These are phyloP conservation scores for Metschnikowia lochheadii DNA, from an alignment of 805 yeast genomes.

Conservation along the genomic window DNA sequence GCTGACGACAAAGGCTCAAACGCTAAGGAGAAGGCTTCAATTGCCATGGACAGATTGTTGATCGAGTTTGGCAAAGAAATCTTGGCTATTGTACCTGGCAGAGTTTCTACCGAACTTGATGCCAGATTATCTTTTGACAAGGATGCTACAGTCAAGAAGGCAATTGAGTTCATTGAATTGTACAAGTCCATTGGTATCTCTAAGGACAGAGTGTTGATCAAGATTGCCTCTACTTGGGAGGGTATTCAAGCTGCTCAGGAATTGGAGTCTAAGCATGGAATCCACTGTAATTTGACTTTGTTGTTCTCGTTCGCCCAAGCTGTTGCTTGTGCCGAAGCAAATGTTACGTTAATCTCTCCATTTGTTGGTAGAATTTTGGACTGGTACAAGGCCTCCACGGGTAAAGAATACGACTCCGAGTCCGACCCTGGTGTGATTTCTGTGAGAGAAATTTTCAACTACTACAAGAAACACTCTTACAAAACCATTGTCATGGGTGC, in stretches of 20 bases:
- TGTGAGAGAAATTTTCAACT: slow-evolving; percentile 86
- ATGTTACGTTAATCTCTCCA: slow-evolving; percentile 94
- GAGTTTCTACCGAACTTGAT: slow-evolving; percentile 98
- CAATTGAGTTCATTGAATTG: slow-evolving; percentile 80
- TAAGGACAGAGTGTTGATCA: slow-evolving; percentile 89
- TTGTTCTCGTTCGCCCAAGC: slow-evolving; percentile 96
- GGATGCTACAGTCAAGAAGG: slow-evolving; percentile 90
- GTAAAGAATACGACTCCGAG: slow-evolving; percentile 70
- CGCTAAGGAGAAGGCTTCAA: slow-evolving; percentile 64
- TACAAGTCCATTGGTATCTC: slow-evolving; percentile 81
- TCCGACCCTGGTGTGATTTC: slow-evolving; percentile 95
- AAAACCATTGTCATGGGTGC: slow-evolving; percentile 99
- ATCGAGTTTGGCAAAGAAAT: slow-evolving; percentile 96
- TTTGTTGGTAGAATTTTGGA: slow-evolving; percentile 98
- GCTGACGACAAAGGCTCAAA: slow-evolving; percentile 64
- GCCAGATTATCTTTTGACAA: slow-evolving; percentile 97
- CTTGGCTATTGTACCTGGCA: slow-evolving; percentile 93
- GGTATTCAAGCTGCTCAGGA: slow-evolving; percentile 99
- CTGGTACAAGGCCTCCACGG: slow-evolving; percentile 94
- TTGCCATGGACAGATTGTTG: slow-evolving; percentile 86
- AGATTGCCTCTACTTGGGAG: slow-evolving; percentile 98
- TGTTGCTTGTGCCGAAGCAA: slow-evolving; percentile 98
- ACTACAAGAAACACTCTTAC: slow-evolving; percentile 96
- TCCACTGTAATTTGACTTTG: slow-evolving; percentile 93
- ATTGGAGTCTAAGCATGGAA: slow-evolving; percentile 82